These are phyloP conservation scores for Solanum chiquidenum DNA, from an alignment of 257 asterid species.

Conservation along the genomic window DNA sequence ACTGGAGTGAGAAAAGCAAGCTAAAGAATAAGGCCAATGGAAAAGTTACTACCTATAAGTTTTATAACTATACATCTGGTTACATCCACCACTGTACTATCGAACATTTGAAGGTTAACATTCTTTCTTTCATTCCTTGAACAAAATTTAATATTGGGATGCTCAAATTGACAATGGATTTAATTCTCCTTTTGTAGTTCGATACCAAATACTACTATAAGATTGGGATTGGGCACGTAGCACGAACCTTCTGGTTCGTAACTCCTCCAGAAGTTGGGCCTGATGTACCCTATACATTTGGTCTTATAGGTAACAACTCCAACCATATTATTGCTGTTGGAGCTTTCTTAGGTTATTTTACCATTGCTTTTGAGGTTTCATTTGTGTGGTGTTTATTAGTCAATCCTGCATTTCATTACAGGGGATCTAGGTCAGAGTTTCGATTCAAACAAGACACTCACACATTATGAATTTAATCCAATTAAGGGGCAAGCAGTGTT, in stretches of 20 bases:
- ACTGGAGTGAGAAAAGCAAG: conserved; percentile 41
- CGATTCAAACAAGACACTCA: conserved; percentile 57
- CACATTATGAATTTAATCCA: conserved; percentile 65
- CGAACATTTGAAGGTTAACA: conserved; percentile 33
- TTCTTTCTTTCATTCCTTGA: background rate
- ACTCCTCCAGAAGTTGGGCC: conserved; percentile 85
- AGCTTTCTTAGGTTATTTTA: background rate
- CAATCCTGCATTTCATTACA: background rate
- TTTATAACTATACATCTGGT: conserved; percentile 67
- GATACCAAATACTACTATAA: conserved; percentile 67
- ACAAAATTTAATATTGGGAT: background rate
- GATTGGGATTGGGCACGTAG: conserved; percentile 43
- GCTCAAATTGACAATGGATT: background rate
- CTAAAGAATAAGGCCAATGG: conserved; percentile 31
- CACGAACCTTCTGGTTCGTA: conserved; percentile 59
- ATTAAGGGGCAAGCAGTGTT: conserved; percentile 53
- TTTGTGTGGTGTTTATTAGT: background rate
- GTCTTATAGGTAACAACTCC: conserved; percentile 57
- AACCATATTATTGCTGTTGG: background rate
- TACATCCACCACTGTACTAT: conserved; percentile 65
- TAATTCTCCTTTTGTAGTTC: conserved; percentile 23
- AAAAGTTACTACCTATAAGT: conserved; percentile 32
- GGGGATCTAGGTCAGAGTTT: conserved; percentile 87
- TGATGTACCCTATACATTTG: conserved; percentile 75
- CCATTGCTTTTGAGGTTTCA: background rate